Evolutionary conservation across 2,329 filamentous ascomycete genomes (phyloP), one percentile per base, ranked within the genome.

Genomic region (Xylariaceae sp.): DNA sequence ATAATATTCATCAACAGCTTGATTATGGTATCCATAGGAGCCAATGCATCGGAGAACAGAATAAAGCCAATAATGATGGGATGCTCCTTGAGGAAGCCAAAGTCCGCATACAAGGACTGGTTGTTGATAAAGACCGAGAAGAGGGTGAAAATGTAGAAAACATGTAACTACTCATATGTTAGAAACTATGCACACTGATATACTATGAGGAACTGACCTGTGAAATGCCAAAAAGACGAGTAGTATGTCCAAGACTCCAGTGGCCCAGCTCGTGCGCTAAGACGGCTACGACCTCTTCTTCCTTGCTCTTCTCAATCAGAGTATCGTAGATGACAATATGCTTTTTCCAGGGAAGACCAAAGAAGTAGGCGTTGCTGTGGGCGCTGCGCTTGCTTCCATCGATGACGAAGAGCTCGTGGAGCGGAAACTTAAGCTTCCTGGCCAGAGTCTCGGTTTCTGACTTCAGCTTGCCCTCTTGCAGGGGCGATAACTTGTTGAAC

Each of bases 301-400:
- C 86, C 58, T 92, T 85, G 72, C 89, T 94, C 83, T 97, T 96
- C 75, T 97, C 93, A 59, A 99, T 92, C 59, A 99, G 77, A 4
- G 95, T 99, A 71, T 99, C 94, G 72, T 96, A 99, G 70, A 99
- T 95, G 68, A 99, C 94, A 78, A 99, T 99, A 79, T 97, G 95
- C 83, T 97, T 97, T 83, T 97, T 97, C 92, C 93, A 99, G 35
- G 94, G 94, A 50, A 99, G 83, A 56, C 94, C 94, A 66, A 95
- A 97, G 78, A 99, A 99, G 75, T 95, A 96, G 16, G 91, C 90
- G 69, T 96, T 96, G 76, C 88, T 92, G 76, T 96, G 91, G 20
- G 89, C 88, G 69, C 87, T 91, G 64, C 91, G 83, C 79, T 93
- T 93, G 77, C 88, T 92, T 43, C 91, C 91, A 70, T 96, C 91